phyloP scores from a whole-genome alignment of 441 rosid species.

The Adansonia gregorii region DNA sequence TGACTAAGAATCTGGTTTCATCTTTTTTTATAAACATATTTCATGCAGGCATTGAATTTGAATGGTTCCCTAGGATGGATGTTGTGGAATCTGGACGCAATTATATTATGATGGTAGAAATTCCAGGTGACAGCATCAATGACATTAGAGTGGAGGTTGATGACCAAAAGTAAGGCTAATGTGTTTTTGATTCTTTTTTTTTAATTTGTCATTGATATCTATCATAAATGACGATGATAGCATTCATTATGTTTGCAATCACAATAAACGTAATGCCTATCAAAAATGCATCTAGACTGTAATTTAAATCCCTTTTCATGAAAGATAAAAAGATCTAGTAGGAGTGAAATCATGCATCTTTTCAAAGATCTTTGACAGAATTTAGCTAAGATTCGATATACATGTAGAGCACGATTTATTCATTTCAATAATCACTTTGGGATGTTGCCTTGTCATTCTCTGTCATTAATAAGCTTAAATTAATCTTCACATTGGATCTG shows the following conservation, averaged over 20 bases:
- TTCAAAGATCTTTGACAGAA: background rate
- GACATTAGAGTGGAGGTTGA: conserved; percentile 79
- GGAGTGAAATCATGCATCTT: background rate
- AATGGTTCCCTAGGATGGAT: conserved; percentile 70
- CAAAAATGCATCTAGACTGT: no score
- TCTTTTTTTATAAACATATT: background rate
- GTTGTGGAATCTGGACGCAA: conserved; percentile 53
- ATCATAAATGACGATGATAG: no score
- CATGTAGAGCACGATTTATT: background rate
- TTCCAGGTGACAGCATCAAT: conserved; percentile 71
- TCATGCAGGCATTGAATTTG: conserved; percentile 47
- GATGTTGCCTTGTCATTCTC: background rate
- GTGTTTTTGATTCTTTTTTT: no score
- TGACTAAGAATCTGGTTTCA: background rate
- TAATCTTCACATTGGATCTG: conserved; percentile 18
- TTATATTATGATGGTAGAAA: conserved; percentile 62
- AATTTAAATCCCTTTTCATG: no score
- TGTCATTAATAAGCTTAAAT: background rate
- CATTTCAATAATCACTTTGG: background rate
- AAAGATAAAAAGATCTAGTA: background rate
- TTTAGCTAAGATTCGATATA: background rate
- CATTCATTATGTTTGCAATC: no score
- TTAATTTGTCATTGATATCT: no score
- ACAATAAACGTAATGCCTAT: no score
- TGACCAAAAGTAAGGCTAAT: conserved; percentile 47